Base-by-base conservation (phyloP, 352 stramenopile species). In the Thalassiosira sp. region DNA sequence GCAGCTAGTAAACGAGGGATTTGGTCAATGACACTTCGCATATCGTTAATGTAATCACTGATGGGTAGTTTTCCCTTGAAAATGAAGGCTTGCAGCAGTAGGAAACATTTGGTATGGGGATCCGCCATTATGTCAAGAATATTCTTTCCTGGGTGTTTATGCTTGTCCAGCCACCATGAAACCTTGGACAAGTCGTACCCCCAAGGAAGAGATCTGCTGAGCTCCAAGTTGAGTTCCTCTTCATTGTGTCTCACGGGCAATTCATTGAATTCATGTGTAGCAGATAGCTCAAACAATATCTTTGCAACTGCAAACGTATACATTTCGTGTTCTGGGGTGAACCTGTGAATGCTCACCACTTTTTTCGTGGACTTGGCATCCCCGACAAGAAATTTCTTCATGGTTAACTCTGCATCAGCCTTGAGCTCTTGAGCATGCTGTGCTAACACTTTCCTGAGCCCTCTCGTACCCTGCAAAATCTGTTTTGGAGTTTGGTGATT, bases 171-270 rank as follows among this genome's bases (percentile, higher is more conserved):
- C 73, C 24, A 76, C 51, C 35, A 84, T 11, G 69, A 90, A 57
- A 74, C 33, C 45, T 78, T 81, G 11, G 56, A 73, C 28, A 82
- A 77, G 57, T 92, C 84, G 31, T 89, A 66, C 16, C 89, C 89
- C 89, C 89, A 93, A 37, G 74, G 81, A 27, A 95, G 56, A 20
- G 76, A 71, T 67, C 89, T 79, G 43, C 90, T 93, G 5, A 97
- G 81, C 42, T 96, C 86, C 18, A 81, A 84, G 71, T 97, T 97
- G 24, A 97, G 71, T 25, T 95, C 86, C 70, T 99, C 94, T 85
- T 99, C 97, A 73, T 99, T 98, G 82, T 99, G 97, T 2, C 97
- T 94, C 37, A 99, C 90, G 22, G 97, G 97, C 6, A 97, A 86
- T 53, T 98, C 95, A 71, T 94, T 90, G 66, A 98, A 97, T 86